Evolutionary conservation across 2,329 filamentous ascomycete genomes (phyloP).

Genomic region (Camillea tinctor): DNA sequence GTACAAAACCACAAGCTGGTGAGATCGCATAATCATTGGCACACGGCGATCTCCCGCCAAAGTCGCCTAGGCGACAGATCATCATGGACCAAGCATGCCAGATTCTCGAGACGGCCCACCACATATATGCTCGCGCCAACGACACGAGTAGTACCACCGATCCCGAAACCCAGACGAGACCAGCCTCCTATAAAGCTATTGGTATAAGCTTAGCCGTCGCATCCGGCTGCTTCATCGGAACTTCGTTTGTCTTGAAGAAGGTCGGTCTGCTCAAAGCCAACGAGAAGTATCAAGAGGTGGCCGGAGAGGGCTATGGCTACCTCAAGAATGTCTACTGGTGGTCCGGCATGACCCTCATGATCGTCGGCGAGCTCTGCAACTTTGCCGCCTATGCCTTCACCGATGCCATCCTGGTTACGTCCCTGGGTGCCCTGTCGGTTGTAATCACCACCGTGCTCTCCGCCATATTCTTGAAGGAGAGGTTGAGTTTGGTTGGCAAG

Average conservation of each 20-base stretch:
- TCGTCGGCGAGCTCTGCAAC: constrained; percentile 93
- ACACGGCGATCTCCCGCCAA: constrained; percentile 18
- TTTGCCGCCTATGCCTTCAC: constrained; percentile 97
- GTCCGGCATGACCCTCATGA: constrained; percentile 95
- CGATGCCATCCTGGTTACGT: constrained; percentile 92
- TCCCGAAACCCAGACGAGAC: constrained; percentile 35
- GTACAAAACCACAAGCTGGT: not conserved
- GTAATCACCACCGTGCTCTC: constrained; percentile 90
- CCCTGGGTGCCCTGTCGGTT: constrained; percentile 85
- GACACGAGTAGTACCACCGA: constrained; percentile 31
- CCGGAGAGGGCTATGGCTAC: constrained; percentile 95
- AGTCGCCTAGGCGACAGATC: constrained; percentile 9
- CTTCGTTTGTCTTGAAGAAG: constrained; percentile 96
- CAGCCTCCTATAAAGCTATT: constrained; percentile 72
- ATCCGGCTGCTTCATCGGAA: constrained; percentile 89
- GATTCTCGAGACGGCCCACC: constrained; percentile 34
- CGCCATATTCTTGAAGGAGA: constrained; percentile 93
- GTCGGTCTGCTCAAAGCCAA: constrained; percentile 87
- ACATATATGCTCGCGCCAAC: constrained; percentile 44
- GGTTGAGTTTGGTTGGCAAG: constrained; percentile 92
- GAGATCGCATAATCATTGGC: constrained; percentile 2
- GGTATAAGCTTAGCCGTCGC: constrained; percentile 82
- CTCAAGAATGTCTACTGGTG: constrained; percentile 96
- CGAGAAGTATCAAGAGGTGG: constrained; percentile 92
- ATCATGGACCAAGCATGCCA: constrained; percentile 39